Evolutionary conservation across 805 yeast species (phyloP), one percentile per base, ranked within the genome.

Genomic region (Clavispora phyllophila): DNA sequence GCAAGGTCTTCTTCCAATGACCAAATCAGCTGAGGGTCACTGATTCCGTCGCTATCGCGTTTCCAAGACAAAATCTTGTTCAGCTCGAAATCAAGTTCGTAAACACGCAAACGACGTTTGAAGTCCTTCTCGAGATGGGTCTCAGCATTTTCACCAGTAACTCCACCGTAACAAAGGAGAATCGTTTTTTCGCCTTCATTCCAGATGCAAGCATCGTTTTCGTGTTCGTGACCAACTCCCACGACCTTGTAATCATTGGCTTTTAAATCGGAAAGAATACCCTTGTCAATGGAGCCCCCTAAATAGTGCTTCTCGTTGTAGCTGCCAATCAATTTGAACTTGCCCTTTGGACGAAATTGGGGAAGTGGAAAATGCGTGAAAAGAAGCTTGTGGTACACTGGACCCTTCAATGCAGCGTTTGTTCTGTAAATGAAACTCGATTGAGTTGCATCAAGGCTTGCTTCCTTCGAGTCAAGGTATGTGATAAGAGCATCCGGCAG

Each of bases 151-250:
- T 60, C 65, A 2, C 74, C 75, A 6, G 72, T 59, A 5, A 64
- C 59, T 24, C 71, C 61, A 37, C 57, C 58, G 51, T 66, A 70
- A 48, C 75, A 70, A 25, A 70, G 55, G 68, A 72, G 67, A 35
- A 66, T 56, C 23, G 49, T 48, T 18, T 37, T 41, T 10, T 48
- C 49, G 8, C 27, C 39, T 23, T 55, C 56, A 28, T 57, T 51
- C 42, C 65, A 46, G 18, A 70, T 51, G 41, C 75, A 70, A 2
- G 69, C 72, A 43, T 69, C 74, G 46, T 70, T 70, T 35, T 63
- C 68, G 46, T 70, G 74, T 47, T 70, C 74, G 46, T 70, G 73
- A 7, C 73, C 72, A 5, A 67, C 73, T 7, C 65, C 57, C 0
- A 68, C 61, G 5, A 56, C 72, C 28, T 64, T 53, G 47, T 68